Evolutionary conservation across 176 grass and related monocot genomes (phyloP), one percentile per base, ranked within the genome.

Genomic region (Eleusine coracana): DNA sequence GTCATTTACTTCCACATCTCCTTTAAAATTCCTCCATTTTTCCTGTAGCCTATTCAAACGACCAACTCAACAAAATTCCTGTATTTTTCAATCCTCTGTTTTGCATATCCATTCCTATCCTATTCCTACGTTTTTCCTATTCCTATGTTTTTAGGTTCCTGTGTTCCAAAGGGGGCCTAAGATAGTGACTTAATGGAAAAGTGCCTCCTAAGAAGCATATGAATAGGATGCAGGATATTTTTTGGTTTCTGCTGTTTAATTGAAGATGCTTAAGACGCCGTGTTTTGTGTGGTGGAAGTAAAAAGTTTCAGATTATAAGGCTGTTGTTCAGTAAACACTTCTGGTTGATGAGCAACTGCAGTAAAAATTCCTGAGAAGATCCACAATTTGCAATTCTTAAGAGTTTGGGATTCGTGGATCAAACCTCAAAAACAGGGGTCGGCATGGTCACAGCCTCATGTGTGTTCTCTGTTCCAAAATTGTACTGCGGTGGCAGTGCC

Each of bases 381-480:
- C 17, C 18, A 69, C n/a, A 14, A 21, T 40, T 62, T 42, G 25
- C n/a, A n/a, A n/a, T n/a, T n/a, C n/a, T n/a, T n/a, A n/a, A n/a
- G n/a, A n/a, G n/a, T n/a, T n/a, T n/a, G n/a, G n/a, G n/a, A n/a
- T n/a, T n/a, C n/a, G n/a, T n/a, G n/a, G n/a, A n/a, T n/a, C n/a
- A 44, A 85, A 98, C 96, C 91, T 93, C 87, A 15, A 62, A 89
- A 41, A 70, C 41, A 58, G 96, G 91, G 14, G 79, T 73, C 9
- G 56, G 80, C 68, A 93, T 80, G 65, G 67, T 84, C 54, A 89
- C 66, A 76, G 75, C 74, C 4, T 92, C 89, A 69, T 77, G 25
- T 75, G 2, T 85, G 59, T 84, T 62, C 75, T 84, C 85, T 10
- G 66, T 65, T 34, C 52, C 41, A 48, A 90, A 84, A 93, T 88